Conservation (phyloP, 345 rosid genomes). For the Schrenkiella parvula region DNA sequence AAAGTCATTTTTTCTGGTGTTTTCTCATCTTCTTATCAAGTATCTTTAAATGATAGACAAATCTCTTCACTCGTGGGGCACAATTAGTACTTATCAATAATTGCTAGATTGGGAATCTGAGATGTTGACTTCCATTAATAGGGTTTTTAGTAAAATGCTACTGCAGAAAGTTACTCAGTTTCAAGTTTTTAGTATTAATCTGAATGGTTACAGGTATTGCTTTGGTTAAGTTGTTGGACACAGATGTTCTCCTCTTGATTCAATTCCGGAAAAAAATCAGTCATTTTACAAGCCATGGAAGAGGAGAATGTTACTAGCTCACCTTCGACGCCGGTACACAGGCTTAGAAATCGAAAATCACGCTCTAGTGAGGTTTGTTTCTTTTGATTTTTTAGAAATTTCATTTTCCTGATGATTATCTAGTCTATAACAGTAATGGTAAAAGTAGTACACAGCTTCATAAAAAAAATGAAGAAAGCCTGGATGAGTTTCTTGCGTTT, state of each 20-base stretch:
- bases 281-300: slow-evolving; percentile 46
- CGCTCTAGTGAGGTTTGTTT: slow-evolving; percentile 65
- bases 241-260: slow-evolving; percentile 25
- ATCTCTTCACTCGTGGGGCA: not conserved
- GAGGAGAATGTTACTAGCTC: slow-evolving; percentile 42
- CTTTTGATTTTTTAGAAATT: not conserved
- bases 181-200: not conserved
- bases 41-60: not conserved
- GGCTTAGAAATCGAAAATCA: slow-evolving; percentile 64
- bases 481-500: not conserved
- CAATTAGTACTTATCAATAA: not conserved
- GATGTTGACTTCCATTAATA: not conserved
- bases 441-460: not conserved
- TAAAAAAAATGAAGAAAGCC: not conserved
- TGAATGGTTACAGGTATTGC: not conserved
- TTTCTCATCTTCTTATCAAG: not conserved
- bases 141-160: not conserved
- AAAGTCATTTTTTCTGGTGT: not conserved
- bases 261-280: not conserved
- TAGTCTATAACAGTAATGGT: not conserved
- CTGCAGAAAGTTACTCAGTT: not conserved
- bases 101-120: not conserved
- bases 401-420: no score
- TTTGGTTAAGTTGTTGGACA: not conserved
- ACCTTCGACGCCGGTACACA: slow-evolving; percentile 44